phyloP scores from a whole-genome alignment of 345 rosid species.

The Aquilaria sinensis region DNA sequence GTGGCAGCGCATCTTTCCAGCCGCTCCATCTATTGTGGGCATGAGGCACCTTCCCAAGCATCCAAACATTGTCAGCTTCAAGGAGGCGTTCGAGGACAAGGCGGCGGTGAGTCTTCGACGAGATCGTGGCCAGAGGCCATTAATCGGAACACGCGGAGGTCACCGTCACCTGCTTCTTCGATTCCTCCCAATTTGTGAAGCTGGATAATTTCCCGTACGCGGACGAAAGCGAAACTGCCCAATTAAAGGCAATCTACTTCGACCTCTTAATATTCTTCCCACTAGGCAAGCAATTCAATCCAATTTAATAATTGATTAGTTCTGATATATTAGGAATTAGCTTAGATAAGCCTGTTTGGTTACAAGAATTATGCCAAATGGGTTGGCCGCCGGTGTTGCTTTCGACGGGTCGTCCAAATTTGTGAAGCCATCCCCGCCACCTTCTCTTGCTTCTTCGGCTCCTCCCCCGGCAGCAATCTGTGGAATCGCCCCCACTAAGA shows the following conservation, averaged over 20 bases:
- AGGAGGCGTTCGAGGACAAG: constrained; percentile 77
- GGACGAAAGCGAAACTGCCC: constrained; percentile 46
- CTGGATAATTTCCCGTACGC: constrained; percentile 85
- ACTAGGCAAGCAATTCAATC: constrained; percentile 31
- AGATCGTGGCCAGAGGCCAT: constrained; percentile 76
- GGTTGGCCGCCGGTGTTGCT: too few species aligned
- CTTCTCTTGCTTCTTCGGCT: too few species aligned
- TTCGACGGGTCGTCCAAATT: too few species aligned
- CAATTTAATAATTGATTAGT: too few species aligned
- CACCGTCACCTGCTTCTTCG: constrained; percentile 56
- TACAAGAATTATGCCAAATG: too few species aligned
- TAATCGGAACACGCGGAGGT: constrained; percentile 81
- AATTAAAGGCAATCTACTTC: constrained; percentile 78
- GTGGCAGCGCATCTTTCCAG: too few species aligned
- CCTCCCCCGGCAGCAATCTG: too few species aligned
- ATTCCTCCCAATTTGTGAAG: constrained; percentile 40
- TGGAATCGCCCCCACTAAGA: too few species aligned
- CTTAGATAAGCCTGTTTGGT: too few species aligned
- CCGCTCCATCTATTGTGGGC: background rate
- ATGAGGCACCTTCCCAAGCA: constrained; percentile 76
- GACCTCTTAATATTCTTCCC: constrained; percentile 87
- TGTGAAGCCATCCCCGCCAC: too few species aligned
- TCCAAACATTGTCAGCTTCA: constrained; percentile 61
- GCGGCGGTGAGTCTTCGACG: constrained; percentile 88
- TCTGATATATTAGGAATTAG: too few species aligned